Percentiles rank a stretch among this genome's conserved stretches.
These are phyloP conservation scores for Ophiocordyceps australis DNA, from an alignment of 2,329 filamentous ascomycete species.

Conservation along the genomic window DNA sequence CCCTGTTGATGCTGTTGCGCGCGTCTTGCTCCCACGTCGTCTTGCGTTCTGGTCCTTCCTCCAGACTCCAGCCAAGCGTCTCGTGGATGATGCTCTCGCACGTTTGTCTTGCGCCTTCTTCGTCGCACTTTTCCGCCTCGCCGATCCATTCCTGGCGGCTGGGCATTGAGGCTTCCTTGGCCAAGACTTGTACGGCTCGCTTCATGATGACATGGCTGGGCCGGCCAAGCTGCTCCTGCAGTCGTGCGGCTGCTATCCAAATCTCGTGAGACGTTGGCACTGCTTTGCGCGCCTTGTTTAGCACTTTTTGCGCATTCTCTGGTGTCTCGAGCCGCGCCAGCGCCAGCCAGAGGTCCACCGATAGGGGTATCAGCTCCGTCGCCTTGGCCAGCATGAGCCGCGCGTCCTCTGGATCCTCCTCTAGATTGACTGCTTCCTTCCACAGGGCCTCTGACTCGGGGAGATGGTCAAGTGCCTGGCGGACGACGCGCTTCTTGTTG, in stretches of 20 bases:
- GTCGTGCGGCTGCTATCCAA: slow-evolving; percentile 83
- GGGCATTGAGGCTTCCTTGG: slow-evolving; percentile 85
- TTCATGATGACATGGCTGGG: slow-evolving; percentile 79
- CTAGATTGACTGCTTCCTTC: slow-evolving; percentile 93
- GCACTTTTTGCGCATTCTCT: slow-evolving; percentile 82
- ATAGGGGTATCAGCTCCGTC: slow-evolving; percentile 84
- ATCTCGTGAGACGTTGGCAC: slow-evolving; percentile 87
- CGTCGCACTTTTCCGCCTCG: slow-evolving; percentile 88
- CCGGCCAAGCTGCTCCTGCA: slow-evolving; percentile 77
- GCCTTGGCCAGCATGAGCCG: slow-evolving; percentile 82
- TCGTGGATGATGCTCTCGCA: slow-evolving; percentile 82
- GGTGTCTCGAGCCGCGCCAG: slow-evolving; percentile 77
- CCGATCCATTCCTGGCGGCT: slow-evolving; percentile 95
- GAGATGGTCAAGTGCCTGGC: slow-evolving; percentile 80
- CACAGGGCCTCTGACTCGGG: slow-evolving; percentile 92
- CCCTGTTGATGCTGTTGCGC: slow-evolving; percentile 60
- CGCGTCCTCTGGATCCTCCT: slow-evolving; percentile 79
- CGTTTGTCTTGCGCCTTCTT: slow-evolving; percentile 72
- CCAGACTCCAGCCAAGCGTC: slow-evolving; percentile 80
- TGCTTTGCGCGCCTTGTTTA: slow-evolving; percentile 89
- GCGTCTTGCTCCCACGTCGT: slow-evolving; percentile 95
- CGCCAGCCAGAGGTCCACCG: slow-evolving; percentile 88
- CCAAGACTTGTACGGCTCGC: slow-evolving; percentile 73
- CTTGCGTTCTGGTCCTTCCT: slow-evolving; percentile 92
- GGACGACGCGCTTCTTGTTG: slow-evolving; percentile 82